A percentile compares a stretch with the other conserved stretches of the same genome.
Conservation (phyloP, 371 early-diverging fungal genomes). For the Fennellomyces sp. region DNA sequence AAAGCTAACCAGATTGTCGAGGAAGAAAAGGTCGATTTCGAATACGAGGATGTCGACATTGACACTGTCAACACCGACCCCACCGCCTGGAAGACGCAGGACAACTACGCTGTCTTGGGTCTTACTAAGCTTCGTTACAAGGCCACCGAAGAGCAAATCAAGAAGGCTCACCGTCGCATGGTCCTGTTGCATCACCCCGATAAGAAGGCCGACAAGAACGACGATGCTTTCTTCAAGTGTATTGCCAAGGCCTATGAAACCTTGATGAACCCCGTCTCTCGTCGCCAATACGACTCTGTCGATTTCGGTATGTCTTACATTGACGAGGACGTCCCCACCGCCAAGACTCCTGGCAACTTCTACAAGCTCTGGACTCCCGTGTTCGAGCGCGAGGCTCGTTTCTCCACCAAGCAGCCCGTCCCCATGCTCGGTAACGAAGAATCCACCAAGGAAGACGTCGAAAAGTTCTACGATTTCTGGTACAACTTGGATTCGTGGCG, state of each 20-base stretch:
- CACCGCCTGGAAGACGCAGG: constrained; percentile 86
- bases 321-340: constrained; percentile 62
- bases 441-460: constrained; percentile 81
- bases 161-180: constrained; percentile 83
- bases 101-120: constrained; percentile 88
- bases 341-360: constrained; percentile 87
- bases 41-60: constrained; percentile 73
- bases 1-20: constrained; percentile 56
- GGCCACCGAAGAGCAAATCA: constrained; percentile 85
- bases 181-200: constrained; percentile 90
- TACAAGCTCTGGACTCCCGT: constrained; percentile 86
- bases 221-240: constrained; percentile 98
- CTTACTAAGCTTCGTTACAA: constrained; percentile 79
- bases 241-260: constrained; percentile 97
- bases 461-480: constrained; percentile 97
- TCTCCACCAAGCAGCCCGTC: constrained; percentile 89
- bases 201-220: constrained; percentile 87
- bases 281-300: constrained; percentile 97
- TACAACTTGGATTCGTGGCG: constrained; percentile 97
- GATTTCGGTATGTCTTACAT: constrained; percentile 74
- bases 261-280: constrained; percentile 88
- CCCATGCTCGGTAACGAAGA: constrained; percentile 81
- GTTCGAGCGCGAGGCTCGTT: constrained; percentile 91
- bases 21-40: constrained; percentile 68
- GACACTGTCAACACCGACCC: constrained; percentile 72